phyloP scores from a whole-genome alignment of 2,329 filamentous ascomycete genomes.

The Paecilomyces variotii region DNA sequence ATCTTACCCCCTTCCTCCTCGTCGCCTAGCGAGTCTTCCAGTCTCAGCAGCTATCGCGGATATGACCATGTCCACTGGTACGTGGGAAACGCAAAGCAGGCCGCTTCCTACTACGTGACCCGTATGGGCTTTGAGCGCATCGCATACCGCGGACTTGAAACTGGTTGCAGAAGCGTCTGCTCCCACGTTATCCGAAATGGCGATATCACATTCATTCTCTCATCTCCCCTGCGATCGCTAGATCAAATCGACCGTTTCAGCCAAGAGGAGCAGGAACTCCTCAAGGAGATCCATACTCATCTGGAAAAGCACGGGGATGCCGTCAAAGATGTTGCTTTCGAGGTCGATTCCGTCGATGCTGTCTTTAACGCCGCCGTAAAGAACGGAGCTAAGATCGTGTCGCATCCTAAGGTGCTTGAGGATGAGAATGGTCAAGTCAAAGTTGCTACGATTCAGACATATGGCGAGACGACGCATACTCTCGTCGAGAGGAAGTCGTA shows the following conservation, averaged over 20 bases:
- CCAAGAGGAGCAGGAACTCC: slow-evolving; percentile 53
- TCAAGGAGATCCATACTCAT: slow-evolving; percentile 72
- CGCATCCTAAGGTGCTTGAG: slow-evolving; percentile 48
- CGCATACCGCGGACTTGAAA: slow-evolving; percentile 83
- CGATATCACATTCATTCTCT: slow-evolving; percentile 36
- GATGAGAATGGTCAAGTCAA: slow-evolving; percentile 60
- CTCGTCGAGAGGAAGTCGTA: slow-evolving; percentile 69
- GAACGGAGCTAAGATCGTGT: slow-evolving; percentile 34
- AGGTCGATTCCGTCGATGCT: slow-evolving; percentile 78
- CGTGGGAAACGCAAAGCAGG: slow-evolving; percentile 94
- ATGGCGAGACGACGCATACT: slow-evolving; percentile 92
- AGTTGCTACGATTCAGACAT: slow-evolving; percentile 77
- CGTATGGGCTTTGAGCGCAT: slow-evolving; percentile 79
- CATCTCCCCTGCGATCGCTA: slow-evolving; percentile 47
- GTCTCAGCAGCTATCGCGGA: slow-evolving; percentile 52
- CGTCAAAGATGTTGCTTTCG: slow-evolving; percentile 91
- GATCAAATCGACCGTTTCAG: slow-evolving; percentile 52
- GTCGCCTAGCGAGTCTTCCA: slow-evolving; percentile 7
- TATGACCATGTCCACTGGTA: slow-evolving; percentile 96
- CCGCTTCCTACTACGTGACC: slow-evolving; percentile 77
- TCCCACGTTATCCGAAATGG: slow-evolving; percentile 60
- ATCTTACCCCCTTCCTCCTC: slow-evolving; percentile 26
- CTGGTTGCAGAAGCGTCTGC: slow-evolving; percentile 69
- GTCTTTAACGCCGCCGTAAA: slow-evolving; percentile 67
- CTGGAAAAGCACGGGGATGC: slow-evolving; percentile 84